Percentiles rank a stretch among this genome's conserved stretches.
Evolutionary conservation across 768 basidiomycete species (phyloP).

Genomic region (Termitomyces sp.): DNA sequence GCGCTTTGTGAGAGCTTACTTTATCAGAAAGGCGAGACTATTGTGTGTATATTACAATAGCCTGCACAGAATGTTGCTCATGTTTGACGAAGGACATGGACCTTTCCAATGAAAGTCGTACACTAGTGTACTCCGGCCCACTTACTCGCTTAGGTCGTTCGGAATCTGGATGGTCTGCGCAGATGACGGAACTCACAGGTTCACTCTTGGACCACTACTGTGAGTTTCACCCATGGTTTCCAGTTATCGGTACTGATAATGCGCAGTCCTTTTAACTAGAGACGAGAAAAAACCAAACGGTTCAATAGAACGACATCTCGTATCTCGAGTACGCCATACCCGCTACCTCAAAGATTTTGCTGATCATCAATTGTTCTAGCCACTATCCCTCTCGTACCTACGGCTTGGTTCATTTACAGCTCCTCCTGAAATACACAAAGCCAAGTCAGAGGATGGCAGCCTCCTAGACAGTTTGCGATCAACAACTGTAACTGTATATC

Average conservation of each 20-base stretch:
- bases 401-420: slow-evolving; percentile 62
- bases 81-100: slow-evolving; percentile 66
- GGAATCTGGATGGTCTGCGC: slow-evolving; percentile 71
- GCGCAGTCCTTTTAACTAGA: slow-evolving; percentile 59
- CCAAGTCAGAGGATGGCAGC: slow-evolving; percentile 54
- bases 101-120: slow-evolving; percentile 70
- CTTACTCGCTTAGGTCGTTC: slow-evolving; percentile 58
- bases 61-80: background rate
- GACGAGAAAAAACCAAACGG: slow-evolving; percentile 55
- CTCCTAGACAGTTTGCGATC: slow-evolving; percentile 54
- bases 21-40: slow-evolving; percentile 77
- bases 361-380: slow-evolving; percentile 38
- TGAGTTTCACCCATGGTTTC: slow-evolving; percentile 30
- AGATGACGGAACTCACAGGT: slow-evolving; percentile 66
- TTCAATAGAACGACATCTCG: slow-evolving; percentile 45
- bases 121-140: slow-evolving; percentile 63
- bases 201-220: slow-evolving; percentile 77
- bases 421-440: slow-evolving; percentile 60
- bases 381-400: slow-evolving; percentile 78
- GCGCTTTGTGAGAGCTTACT: slow-evolving; percentile 71
- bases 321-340: slow-evolving; percentile 55
- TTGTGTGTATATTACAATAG: slow-evolving; percentile 44
- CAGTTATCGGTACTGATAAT: background rate
- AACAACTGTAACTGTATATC: slow-evolving; percentile 56
- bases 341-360: background rate